These are phyloP conservation scores for Inga leiocalycina DNA, from an alignment of 306 rosid species.

Conservation along the genomic window DNA sequence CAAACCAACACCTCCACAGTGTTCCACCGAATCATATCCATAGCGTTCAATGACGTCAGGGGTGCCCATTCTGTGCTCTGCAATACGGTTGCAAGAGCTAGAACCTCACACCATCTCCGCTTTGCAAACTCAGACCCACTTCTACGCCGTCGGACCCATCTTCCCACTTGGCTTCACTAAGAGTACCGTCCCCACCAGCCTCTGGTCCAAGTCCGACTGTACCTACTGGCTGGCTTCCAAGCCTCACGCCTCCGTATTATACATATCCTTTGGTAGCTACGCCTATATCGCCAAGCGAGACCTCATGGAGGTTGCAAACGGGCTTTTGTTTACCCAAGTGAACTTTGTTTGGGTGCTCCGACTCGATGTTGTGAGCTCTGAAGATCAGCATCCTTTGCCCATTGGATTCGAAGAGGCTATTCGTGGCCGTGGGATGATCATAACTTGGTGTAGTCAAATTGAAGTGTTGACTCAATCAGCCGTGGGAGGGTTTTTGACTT, in stretches of 20 bases:
- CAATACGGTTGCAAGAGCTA: conserved; percentile 54
- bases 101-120: conserved; percentile 48
- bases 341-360: neutral
- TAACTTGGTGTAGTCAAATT: conserved; percentile 62
- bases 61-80: conserved; percentile 53
- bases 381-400: conserved; percentile 14
- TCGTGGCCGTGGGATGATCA: conserved; percentile 41
- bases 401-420: conserved; percentile 41
- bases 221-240: conserved; percentile 60
- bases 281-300: conserved; percentile 47
- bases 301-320: conserved; percentile 45
- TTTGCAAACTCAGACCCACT: conserved; percentile 30
- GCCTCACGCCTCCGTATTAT: conserved; percentile 54
- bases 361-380: no score
- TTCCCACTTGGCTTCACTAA: conserved; percentile 51
- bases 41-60: conserved; percentile 43
- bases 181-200: conserved; percentile 51
- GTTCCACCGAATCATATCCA: conserved; percentile 46
- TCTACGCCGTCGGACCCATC: conserved; percentile 67
- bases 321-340: conserved; percentile 49
- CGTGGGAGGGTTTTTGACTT: conserved; percentile 56
- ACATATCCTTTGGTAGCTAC: conserved; percentile 64
- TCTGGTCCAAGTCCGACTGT: conserved; percentile 67
- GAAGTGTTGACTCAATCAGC: conserved; percentile 55
- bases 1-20: conserved; percentile 38